Evolutionary conservation across 371 early-diverging fungal genomes (phyloP), one percentile per base, ranked within the genome.

Genomic region (Mortierella sp.): DNA sequence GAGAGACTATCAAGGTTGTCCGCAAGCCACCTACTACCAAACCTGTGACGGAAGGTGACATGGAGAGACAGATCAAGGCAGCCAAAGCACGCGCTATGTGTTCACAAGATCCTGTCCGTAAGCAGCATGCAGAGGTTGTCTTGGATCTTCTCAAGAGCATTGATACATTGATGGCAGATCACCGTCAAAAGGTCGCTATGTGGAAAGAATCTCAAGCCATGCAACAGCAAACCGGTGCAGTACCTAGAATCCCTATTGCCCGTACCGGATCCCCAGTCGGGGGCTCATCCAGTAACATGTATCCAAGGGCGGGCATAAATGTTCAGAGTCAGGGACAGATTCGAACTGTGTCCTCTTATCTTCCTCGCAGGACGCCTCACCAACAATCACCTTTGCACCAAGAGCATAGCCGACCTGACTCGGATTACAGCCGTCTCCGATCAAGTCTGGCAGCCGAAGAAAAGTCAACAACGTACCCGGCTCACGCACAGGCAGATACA

Each of bases 301-400:
- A 66, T 29, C 60, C 70, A 19, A 61, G 70, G 32, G 28, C 70
- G 17, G 59, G 70, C 37, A 62, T 63, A 31, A 42, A 73, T 59
- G 74, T 66, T 5, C 79, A 72, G 45, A 72, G 66, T 35, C 73
- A 79, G 31, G 79, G 74, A 51, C 80, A 65, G 37, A 79, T 79
- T 58, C 74, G 80, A 15, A 79, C 80, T 5, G 80, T 79, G 6
- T 79, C 80, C 2, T 79, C 80, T 2, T 79, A 79, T 40, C 70
- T 79, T 10, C 66, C 70, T 13, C 73, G 68, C 9, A 70, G 80
- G 4, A 31, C 68, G 2, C 73, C 79, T 15, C 35, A 55, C 10
- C 78, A 77, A 32, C 54, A 71, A 3, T 76, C 77, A 26, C 68
- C 74, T 2, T 31, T 70, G n/a, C 74, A 73, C 5, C 80, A 79